phyloP scores from a whole-genome alignment of 306 rosid genomes.

The Quercus cerris region DNA sequence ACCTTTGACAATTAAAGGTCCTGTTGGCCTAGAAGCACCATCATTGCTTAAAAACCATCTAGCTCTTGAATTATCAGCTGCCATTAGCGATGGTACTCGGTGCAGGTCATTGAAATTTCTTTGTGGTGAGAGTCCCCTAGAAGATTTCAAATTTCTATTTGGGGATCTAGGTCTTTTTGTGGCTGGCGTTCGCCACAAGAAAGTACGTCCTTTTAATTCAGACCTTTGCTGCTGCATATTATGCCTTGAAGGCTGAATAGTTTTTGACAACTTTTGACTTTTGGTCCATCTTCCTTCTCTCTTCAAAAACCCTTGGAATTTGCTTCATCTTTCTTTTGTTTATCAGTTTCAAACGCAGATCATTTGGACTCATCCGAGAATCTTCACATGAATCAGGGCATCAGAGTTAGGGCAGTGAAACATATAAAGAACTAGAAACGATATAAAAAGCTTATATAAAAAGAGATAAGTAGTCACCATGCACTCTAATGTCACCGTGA shows the following conservation, averaged over 20 bases:
- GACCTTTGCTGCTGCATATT: conserved; percentile 20
- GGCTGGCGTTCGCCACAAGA: conserved; percentile 16
- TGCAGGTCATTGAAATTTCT: conserved; percentile 26
- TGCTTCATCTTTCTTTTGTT: conserved; percentile 34
- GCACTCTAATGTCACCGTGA: conserved; percentile 11
- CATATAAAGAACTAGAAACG: background rate
- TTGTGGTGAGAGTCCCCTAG: conserved; percentile 31
- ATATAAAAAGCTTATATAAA: background rate
- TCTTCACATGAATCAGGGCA: conserved; percentile 28
- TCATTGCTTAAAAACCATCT: conserved; percentile 30
- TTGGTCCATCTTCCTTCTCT: conserved; percentile 21
- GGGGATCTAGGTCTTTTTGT: conserved; percentile 42
- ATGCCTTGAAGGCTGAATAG: conserved; percentile 19
- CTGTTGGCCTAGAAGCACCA: conserved; percentile 29
- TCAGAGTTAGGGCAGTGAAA: conserved; percentile 13
- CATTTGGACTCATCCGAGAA: conserved; percentile 36
- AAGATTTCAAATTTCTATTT: conserved; percentile 18
- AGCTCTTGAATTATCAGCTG: conserved; percentile 27
- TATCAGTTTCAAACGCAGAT: conserved; percentile 54
- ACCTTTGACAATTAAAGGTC: conserved; percentile 21
- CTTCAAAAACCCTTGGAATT: conserved; percentile 22
- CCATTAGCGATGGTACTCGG: conserved; percentile 26
- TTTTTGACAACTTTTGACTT: conserved; percentile 21
- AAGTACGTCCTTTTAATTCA: conserved; percentile 22
- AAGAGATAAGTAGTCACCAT: conserved; percentile 32